phyloP scores from a whole-genome alignment of 83 land plant genomes.

The Isoetes engelmannii region DNA sequence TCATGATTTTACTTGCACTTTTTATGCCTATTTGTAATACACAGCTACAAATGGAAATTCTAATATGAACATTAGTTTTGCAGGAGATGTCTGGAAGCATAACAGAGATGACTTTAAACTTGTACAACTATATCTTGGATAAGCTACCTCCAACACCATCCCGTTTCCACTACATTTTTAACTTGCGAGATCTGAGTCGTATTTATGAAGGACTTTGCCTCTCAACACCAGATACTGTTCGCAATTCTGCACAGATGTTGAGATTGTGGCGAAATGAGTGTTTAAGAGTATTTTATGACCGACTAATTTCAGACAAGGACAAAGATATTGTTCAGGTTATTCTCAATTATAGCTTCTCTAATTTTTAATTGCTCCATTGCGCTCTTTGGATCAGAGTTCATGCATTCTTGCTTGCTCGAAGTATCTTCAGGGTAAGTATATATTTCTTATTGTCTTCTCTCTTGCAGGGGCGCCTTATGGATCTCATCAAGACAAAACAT shows the following conservation, averaged over 20 bases:
- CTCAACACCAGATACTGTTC: constrained; percentile 31
- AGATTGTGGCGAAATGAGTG: constrained; percentile 39
- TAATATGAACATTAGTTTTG: background rate
- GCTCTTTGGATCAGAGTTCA: background rate
- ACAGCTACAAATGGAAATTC: too few species aligned
- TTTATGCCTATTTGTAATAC: too few species aligned
- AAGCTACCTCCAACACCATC: constrained; percentile 40
- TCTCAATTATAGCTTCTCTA: too few species aligned
- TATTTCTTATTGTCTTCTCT: background rate
- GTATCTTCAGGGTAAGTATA: background rate
- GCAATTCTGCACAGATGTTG: constrained; percentile 27
- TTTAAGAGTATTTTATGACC: constrained; percentile 34
- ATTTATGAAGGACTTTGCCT: constrained; percentile 37
- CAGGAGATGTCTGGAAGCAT: constrained; percentile 22
- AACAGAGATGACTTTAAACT: constrained; percentile 22
- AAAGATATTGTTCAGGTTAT: constrained; percentile 32
- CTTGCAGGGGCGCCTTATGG: constrained; percentile 13
- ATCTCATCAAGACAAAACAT: background rate
- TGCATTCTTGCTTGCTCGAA: too few species aligned
- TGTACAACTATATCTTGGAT: constrained; percentile 31
- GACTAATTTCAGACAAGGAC: constrained; percentile 31
- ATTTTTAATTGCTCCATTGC: background rate
- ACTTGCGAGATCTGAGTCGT: constrained; percentile 36
- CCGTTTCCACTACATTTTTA: constrained; percentile 38
- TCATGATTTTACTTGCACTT: too few species aligned